Percentiles rank a stretch among this genome's conserved stretches.
Conservation (phyloP, 2,329 filamentous ascomycete genomes). For the Claviceps digitariae region DNA sequence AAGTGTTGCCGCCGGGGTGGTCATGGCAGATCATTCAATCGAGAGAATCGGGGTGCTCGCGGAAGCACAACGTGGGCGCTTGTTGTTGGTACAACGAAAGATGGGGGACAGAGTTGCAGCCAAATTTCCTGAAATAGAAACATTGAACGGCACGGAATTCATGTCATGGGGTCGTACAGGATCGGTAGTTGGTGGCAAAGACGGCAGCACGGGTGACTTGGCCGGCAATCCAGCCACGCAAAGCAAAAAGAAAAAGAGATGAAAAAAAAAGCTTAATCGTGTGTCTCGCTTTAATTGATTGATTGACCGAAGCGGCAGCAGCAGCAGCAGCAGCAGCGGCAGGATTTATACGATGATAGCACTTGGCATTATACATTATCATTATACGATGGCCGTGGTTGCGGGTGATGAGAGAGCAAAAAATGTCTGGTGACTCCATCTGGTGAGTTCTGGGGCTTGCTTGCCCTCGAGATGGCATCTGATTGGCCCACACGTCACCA, state of each 20-base stretch:
- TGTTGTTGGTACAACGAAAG: no score
- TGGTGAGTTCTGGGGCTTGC: background rate
- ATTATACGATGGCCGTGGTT: no score
- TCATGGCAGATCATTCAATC: no score
- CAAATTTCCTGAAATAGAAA: no score
- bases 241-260: background rate
- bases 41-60: no score
- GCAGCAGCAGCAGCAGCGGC: no score
- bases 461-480: background rate
- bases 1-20: no score
- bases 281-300: background rate
- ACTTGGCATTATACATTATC: no score
- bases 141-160: background rate
- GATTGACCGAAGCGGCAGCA: background rate
- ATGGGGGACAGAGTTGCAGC: no score
- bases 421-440: no score
- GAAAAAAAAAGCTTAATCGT: background rate
- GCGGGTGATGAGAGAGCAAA: no score
- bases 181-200: background rate
- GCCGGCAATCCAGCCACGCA: background rate
- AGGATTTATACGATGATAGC: background rate
- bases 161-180: background rate
- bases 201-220: background rate
- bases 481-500: background rate
- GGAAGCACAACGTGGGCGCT: no score